A percentile compares a stretch with the other conserved stretches of the same genome.
Evolutionary conservation across 2,329 filamentous ascomycete species (phyloP).

Genomic region (Chaetomium olivaceum): DNA sequence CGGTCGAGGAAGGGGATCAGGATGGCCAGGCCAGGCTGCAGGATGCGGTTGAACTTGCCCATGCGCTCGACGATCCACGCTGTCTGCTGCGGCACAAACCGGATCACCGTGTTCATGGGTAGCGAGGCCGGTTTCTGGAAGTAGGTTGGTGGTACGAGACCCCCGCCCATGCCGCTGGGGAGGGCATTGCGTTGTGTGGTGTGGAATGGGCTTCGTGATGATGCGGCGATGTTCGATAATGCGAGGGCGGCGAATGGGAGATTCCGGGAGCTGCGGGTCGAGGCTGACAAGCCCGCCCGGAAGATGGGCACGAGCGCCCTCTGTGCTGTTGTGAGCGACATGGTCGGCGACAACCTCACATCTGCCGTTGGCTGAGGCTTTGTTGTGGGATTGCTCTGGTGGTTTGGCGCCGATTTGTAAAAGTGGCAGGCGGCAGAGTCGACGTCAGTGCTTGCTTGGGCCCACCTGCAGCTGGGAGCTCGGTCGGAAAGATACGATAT

Average conservation of each 20-base stretch:
- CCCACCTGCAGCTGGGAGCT: conserved; percentile 1
- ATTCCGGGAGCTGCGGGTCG: conserved; percentile 1
- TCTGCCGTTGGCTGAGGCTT: neutral
- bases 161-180: conserved; percentile 34
- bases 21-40: conserved; percentile 87
- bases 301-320: conserved; percentile 31
- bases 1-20: conserved; percentile 89
- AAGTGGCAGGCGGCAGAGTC: conserved; percentile 5
- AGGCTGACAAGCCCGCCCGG: conserved; percentile 24
- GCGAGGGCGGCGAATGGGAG: conserved; percentile 4
- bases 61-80: conserved; percentile 99
- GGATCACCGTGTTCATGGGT: conserved; percentile 90
- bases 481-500: neutral
- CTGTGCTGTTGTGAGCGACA: conserved; percentile 35
- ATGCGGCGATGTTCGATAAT: conserved; percentile 4
- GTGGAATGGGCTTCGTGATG: conserved; percentile 27
- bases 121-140: conserved; percentile 69
- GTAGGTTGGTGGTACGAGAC: conserved; percentile 65
- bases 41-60: conserved; percentile 93
- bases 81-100: conserved; percentile 98
- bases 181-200: conserved; percentile 29
- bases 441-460: conserved; percentile 16
- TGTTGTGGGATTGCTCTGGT: neutral
- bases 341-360: conserved; percentile 23
- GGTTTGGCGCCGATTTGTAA: neutral